Conservation (phyloP, 177 flowering plant genomes). For the Vitis hybrid region DNA sequence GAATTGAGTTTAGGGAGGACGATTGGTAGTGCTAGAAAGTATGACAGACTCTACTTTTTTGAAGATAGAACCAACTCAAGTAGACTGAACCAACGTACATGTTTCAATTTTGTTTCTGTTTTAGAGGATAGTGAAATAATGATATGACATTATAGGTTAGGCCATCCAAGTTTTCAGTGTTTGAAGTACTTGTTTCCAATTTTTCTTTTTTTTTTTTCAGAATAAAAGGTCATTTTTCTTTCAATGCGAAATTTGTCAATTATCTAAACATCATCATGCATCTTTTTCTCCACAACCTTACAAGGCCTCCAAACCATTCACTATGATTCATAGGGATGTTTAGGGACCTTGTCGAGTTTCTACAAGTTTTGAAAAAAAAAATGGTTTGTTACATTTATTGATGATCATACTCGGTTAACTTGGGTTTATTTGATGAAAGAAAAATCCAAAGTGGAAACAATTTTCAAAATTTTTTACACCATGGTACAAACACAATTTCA, state of each 20-base stretch:
- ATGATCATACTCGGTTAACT: not conserved
- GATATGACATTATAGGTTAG: too few relatives aligned
- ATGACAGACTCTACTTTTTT: not conserved
- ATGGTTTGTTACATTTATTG: slow-evolving; percentile 7
- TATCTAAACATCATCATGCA: not conserved
- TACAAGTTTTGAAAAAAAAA: not conserved
- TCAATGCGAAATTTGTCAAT: not conserved
- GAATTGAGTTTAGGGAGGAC: not conserved
- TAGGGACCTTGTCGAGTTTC: too few relatives aligned
- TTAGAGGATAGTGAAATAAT: not conserved
- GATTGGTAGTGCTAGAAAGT: not conserved
- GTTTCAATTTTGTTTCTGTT: not conserved
- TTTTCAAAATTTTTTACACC: slow-evolving; percentile 3
- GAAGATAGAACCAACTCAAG: not conserved
- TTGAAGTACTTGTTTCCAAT: not conserved
- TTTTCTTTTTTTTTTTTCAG: accelerated
- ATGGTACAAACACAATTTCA: not conserved
- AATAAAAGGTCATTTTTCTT: not conserved
- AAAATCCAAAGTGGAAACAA: not conserved
- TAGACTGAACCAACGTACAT: not conserved
- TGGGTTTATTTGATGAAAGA: not conserved
- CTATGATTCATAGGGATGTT: too few relatives aligned
- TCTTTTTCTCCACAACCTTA: not conserved
- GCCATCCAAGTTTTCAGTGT: not conserved
- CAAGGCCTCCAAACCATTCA: not conserved